phyloP scores from a whole-genome alignment of 441 rosid genomes.

The Bruguiera hainesii region DNA sequence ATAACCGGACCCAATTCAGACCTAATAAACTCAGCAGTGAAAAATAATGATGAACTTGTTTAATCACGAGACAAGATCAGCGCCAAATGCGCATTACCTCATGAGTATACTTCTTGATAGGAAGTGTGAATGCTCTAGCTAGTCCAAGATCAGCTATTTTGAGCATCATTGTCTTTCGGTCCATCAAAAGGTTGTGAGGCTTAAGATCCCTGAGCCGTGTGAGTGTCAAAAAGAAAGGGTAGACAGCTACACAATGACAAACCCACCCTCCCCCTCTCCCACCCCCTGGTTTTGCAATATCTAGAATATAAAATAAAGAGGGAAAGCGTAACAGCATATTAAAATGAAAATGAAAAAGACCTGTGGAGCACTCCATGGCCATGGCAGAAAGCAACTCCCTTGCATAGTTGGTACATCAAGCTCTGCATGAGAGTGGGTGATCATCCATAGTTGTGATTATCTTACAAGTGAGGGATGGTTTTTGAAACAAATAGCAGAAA shows the following conservation, averaged over 20 bases:
- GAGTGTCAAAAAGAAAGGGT: conserved; percentile 1
- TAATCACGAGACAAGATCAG: not conserved
- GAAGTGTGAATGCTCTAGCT: conserved; percentile 86
- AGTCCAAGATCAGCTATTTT: conserved; percentile 97
- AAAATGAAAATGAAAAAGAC: conserved; percentile 24
- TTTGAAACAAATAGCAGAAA: not conserved
- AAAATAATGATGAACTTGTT: not conserved
- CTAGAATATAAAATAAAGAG: too few relatives aligned
- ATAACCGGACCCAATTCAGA: conserved; percentile 7
- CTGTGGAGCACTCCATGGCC: conserved; percentile 96
- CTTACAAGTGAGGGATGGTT: not conserved
- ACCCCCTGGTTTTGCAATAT: too few relatives aligned
- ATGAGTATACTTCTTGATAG: conserved; percentile 90
- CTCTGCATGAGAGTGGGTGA: conserved; percentile 39
- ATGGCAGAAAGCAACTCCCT: conserved; percentile 94
- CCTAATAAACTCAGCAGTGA: not conserved
- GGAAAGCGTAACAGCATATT: not conserved
- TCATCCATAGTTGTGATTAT: not conserved
- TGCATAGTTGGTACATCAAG: conserved; percentile 96
- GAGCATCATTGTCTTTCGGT: conserved; percentile 65
- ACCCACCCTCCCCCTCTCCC: not conserved
- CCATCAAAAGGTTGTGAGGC: conserved; percentile 96
- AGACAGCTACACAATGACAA: not conserved
- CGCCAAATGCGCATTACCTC: conserved; percentile 47
- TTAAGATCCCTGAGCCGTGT: conserved; percentile 68